These are phyloP conservation scores for Aspergillus tanneri DNA, from an alignment of 2,329 filamentous ascomycete species.

Conservation along the genomic window DNA sequence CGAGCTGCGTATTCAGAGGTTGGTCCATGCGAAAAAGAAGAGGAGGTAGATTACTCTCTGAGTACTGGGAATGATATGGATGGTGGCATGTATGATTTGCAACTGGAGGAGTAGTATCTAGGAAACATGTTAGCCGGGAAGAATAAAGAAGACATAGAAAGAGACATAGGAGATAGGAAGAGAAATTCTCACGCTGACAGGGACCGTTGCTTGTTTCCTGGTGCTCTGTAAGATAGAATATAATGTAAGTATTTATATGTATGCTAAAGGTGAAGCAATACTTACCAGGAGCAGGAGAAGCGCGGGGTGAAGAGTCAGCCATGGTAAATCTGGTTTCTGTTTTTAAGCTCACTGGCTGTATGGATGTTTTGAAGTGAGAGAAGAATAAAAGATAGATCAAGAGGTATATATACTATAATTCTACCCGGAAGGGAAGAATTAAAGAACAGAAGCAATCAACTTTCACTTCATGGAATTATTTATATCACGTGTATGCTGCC, in stretches of 20 bases:
- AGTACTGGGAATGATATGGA: conserved; percentile 22
- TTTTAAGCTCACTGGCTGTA: no score
- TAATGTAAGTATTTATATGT: no score
- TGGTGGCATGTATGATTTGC: conserved; percentile 26
- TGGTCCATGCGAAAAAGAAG: conserved; percentile 27
- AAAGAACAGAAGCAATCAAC: no score
- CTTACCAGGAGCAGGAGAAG: background rate
- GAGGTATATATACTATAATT: no score
- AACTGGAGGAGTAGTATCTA: conserved; percentile 13
- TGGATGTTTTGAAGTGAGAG: no score
- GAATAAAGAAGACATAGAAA: background rate
- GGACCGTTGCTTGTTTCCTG: background rate
- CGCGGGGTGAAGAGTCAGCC: no score
- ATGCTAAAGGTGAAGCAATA: no score
- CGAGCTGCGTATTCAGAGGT: conserved; percentile 1
- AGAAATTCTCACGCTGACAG: background rate
- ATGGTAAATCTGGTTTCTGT: no score
- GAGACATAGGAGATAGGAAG: background rate
- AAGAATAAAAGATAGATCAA: background rate
- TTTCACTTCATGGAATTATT: no score
- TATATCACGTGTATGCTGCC: no score
- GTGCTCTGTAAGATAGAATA: no score
- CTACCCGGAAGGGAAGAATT: no score
- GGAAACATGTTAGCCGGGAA: background rate
- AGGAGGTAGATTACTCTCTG: conserved; percentile 20